phyloP scores from a whole-genome alignment of 495 filamentous ascomycete genomes.

The Cryomyces minteri region DNA sequence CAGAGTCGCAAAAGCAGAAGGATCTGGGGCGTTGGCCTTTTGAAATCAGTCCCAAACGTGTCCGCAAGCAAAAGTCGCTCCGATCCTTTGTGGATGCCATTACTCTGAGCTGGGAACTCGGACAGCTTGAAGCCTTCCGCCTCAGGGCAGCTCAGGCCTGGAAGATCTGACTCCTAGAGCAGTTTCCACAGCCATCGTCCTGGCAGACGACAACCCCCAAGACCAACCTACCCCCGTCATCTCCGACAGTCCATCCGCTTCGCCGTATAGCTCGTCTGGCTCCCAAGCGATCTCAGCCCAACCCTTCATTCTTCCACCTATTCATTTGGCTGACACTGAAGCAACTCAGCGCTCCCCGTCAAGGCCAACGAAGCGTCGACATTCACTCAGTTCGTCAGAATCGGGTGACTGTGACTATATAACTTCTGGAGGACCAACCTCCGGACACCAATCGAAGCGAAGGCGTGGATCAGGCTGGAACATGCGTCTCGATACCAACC shows the following conservation, averaged over 20 bases:
- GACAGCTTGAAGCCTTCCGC: too few relatives aligned
- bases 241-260: constrained; percentile 36
- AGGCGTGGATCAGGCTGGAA: constrained; percentile 34
- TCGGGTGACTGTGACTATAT: constrained; percentile 10
- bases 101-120: too few relatives aligned
- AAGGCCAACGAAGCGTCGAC: not conserved
- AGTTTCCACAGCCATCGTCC: constrained; percentile 27
- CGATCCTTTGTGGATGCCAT: too few relatives aligned
- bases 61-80: too few relatives aligned
- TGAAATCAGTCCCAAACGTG: too few relatives aligned
- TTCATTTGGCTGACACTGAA: constrained; percentile 1
- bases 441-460: constrained; percentile 35
- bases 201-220: constrained; percentile 38
- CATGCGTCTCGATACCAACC: constrained; percentile 39
- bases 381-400: constrained; percentile 1
- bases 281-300: constrained; percentile 4
- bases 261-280: constrained; percentile 7
- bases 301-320: not conserved
- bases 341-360: not conserved
- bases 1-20: too few relatives aligned
- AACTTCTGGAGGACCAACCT: constrained; percentile 20
- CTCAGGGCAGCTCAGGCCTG: too few relatives aligned
- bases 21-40: too few relatives aligned
- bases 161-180: too few relatives aligned
- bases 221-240: constrained; percentile 32